These are phyloP conservation scores for Leccinum boreale DNA, from an alignment of 768 basidiomycete genomes.

Conservation along the genomic window DNA sequence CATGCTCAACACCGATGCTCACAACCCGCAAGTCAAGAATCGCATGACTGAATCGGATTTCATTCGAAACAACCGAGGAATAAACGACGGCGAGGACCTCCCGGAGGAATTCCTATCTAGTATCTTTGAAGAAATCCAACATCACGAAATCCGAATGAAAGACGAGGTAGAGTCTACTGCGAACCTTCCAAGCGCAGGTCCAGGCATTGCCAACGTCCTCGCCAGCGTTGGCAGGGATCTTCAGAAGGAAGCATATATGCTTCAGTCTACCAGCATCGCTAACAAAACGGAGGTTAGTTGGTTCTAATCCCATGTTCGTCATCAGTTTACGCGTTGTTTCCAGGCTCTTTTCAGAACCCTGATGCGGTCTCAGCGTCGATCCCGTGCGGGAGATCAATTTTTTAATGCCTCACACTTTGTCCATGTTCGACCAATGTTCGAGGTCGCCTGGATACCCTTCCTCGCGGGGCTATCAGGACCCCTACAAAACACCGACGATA, in stretches of 20 bases:
- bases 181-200: conserved; percentile 42
- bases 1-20: conserved; percentile 95
- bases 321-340: background rate
- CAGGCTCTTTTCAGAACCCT: conserved; percentile 91
- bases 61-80: conserved; percentile 92
- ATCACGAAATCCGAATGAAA: conserved; percentile 97
- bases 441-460: conserved; percentile 99
- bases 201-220: conserved; percentile 78
- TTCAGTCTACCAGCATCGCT: conserved; percentile 95
- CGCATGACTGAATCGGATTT: conserved; percentile 94
- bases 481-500: conserved; percentile 91
- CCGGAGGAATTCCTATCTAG: conserved; percentile 76
- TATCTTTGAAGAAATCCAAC: conserved; percentile 89
- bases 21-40: conserved; percentile 91
- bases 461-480: conserved; percentile 93
- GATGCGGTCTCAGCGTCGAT: conserved; percentile 87
- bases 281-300: conserved; percentile 85
- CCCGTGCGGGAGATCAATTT: conserved; percentile 79
- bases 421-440: conserved; percentile 98
- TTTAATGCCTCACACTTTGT: conserved; percentile 96
- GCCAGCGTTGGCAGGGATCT: conserved; percentile 91
- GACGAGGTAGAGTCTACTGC: conserved; percentile 78
- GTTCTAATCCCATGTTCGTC: background rate
- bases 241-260: conserved; percentile 92
- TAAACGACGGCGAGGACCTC: conserved; percentile 87